Evolutionary conservation across 441 rosid species (phyloP).

Genomic region (Pelargonium fulgidum): DNA sequence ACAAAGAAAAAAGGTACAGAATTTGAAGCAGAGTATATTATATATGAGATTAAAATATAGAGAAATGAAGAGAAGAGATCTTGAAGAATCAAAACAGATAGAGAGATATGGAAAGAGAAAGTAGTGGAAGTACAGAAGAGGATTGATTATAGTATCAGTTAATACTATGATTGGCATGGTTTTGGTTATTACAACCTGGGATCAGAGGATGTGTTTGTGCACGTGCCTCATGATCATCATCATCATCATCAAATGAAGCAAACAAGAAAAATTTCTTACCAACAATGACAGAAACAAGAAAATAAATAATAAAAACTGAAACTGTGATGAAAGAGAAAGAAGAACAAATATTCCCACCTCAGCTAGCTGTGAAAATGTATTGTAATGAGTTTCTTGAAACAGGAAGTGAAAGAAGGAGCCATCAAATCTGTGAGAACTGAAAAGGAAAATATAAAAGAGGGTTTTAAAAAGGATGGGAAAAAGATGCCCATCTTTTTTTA

Average conservation of each 20-base stretch:
- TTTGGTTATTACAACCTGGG: background rate
- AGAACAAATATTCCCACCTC: too few species aligned
- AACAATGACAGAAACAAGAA: background rate
- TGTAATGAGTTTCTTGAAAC: too few species aligned
- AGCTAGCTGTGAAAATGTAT: too few species aligned
- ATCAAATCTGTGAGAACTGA: constrained; percentile 17
- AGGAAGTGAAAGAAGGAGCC: too few species aligned
- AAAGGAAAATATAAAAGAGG: constrained; percentile 31
- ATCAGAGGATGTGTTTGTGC: constrained; percentile 25
- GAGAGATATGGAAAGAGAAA: constrained; percentile 22
- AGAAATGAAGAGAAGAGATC: constrained; percentile 5
- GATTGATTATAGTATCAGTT: constrained; percentile 32
- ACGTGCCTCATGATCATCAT: constrained; percentile 69
- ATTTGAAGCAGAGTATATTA: background rate
- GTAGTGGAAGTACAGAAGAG: background rate
- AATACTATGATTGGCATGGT: constrained; percentile 7
- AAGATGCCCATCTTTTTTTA: constrained; percentile 60
- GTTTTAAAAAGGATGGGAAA: constrained; percentile 34
- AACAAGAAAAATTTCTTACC: background rate
- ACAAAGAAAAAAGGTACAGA: background rate
- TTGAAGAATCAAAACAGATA: constrained; percentile 19
- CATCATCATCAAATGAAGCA: background rate
- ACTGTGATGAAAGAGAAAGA: too few species aligned
- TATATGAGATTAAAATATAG: constrained; percentile 24
- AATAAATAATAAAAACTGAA: background rate